Evolutionary conservation across 1,139 yeast genomes (phyloP).

Genomic region (Hemisphaericaspora lyxosophila): DNA sequence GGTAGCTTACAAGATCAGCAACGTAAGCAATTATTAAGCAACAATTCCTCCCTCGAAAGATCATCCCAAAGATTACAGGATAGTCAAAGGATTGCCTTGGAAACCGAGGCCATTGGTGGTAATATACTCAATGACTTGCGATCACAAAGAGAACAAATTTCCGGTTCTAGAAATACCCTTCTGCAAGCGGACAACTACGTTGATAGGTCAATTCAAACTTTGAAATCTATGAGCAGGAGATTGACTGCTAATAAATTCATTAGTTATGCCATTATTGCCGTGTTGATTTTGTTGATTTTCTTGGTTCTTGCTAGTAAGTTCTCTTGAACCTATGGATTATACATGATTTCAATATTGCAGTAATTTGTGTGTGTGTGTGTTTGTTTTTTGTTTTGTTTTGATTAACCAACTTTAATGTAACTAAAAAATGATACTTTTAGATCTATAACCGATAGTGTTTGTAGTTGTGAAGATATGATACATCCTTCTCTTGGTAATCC

Average conservation of each 20-base stretch:
- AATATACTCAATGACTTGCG: conserved; percentile 85
- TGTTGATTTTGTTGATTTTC: conserved; percentile 76
- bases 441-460: neutral
- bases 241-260: conserved; percentile 93
- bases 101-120: conserved; percentile 90
- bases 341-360: too few relatives aligned
- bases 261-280: conserved; percentile 93
- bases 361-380: too few relatives aligned
- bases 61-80: conserved; percentile 82
- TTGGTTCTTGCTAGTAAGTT: conserved; percentile 87
- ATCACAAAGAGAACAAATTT: conserved; percentile 90
- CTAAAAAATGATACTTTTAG: too few relatives aligned
- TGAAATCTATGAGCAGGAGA: conserved; percentile 89
- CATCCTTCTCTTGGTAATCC: conserved; percentile 3
- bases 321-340: conserved; percentile 45
- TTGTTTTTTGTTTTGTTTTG: too few relatives aligned
- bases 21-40: conserved; percentile 75
- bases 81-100: conserved; percentile 86
- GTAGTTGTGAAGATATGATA: neutral
- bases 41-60: conserved; percentile 79
- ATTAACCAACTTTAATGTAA: too few relatives aligned
- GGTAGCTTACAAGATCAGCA: conserved; percentile 62
- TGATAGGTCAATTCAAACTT: conserved; percentile 82
- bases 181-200: conserved; percentile 92
- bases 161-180: conserved; percentile 79